Evolutionary conservation across 192 early-diverging fungal species (phyloP).

Genomic region (Diversispora epigaea): DNA sequence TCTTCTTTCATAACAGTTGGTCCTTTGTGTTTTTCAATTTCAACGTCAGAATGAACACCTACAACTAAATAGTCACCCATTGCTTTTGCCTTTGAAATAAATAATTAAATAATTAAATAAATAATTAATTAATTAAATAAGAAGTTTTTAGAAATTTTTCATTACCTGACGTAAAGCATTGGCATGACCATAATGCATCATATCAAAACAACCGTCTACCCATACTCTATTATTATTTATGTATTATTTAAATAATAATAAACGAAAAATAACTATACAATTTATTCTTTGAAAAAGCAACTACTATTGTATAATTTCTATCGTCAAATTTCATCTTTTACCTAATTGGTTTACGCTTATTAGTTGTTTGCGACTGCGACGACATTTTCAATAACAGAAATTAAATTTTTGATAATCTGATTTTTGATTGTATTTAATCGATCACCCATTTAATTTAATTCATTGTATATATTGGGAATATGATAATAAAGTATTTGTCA

Average conservation of each 20-base stretch:
- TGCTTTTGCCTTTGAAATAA: constrained; percentile 69
- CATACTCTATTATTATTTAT: constrained; percentile 53
- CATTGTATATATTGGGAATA: too few relatives aligned
- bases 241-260: neutral
- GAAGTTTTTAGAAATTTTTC: neutral
- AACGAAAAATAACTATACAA: too few relatives aligned
- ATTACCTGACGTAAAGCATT: constrained; percentile 92
- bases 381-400: too few relatives aligned
- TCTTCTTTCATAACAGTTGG: constrained; percentile 96
- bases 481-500: too few relatives aligned
- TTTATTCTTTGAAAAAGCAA: too few relatives aligned
- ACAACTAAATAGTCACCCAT: constrained; percentile 95
- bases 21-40: constrained; percentile 92
- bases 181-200: constrained; percentile 96
- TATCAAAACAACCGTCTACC: constrained; percentile 96
- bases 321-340: too few relatives aligned
- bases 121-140: neutral
- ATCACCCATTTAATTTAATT: too few relatives aligned
- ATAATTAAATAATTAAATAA: neutral
- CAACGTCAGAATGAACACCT: constrained; percentile 93
- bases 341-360: too few relatives aligned
- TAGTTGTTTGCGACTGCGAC: too few relatives aligned
- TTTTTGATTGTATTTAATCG: too few relatives aligned
- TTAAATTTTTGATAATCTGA: too few relatives aligned
- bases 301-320: too few relatives aligned